Base-by-base conservation (phyloP, 768 basidiomycete genomes). In the Filobasidium wieringae region DNA sequence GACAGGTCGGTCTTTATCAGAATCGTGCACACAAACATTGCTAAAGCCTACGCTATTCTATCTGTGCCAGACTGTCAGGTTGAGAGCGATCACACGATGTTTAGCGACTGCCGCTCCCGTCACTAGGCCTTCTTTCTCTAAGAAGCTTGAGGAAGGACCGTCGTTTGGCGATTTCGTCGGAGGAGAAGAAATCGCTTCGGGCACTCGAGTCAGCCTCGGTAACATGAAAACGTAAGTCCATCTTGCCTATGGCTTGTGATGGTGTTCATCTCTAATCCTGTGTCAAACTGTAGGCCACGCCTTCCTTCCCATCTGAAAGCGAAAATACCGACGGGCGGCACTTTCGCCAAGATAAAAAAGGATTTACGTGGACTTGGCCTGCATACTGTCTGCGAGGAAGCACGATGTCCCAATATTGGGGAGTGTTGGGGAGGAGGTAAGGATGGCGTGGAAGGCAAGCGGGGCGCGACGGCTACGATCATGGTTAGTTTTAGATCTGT, bases 351-450 rank as follows among this genome's bases (percentile, higher is more conserved):
- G 68, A 96, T 99, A 63, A 96, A 93, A 80, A 87, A 85, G 64
- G 95, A 99, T 74, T 79, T 99, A 14, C 79, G 95, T 53, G 93
- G 92, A 1, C 80, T 99, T 1, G 82, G 82, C 7, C 77, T 99
- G 49, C 90, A 95, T 68, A 99, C 95, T 0, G 95, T 99, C 1
- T 99, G 95, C 68, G 95, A 99, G 74, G 95, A 99, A 72, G 95
- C 95, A 33, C 81, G 92, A 62, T 99, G 95, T 78, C 95, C 95
- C 0, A 99, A 99, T 68, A 96, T 99, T 56, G 95, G 93, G n/a
- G 93, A 97, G 68, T 99, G 95, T 68, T 99, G 95, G 95, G 90
- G 95, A 39, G 91, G 91, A 8, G 75, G 74, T 29, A 72, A 72
- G 55, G 39, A 82, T 80, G 82, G 84, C 53, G 80, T 80, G 58